Conservation (phyloP, 2,329 filamentous ascomycete species). For the Scedosporium boydii region DNA sequence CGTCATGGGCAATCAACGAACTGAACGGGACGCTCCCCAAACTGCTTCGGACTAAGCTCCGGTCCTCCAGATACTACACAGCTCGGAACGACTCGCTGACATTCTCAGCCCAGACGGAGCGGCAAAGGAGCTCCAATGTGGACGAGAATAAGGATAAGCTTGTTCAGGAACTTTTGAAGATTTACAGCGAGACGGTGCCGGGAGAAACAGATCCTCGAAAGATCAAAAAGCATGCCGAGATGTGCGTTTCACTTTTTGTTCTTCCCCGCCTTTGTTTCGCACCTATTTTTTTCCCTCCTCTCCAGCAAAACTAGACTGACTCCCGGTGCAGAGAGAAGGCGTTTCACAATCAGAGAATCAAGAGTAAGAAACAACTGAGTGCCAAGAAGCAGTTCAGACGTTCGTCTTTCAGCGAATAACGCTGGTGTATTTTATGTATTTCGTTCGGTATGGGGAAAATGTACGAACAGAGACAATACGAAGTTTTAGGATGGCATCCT, state of each 20-base stretch:
- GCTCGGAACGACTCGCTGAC: conserved; percentile 40
- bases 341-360: conserved; percentile 35
- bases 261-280: neutral
- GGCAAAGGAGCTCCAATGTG: conserved; percentile 41
- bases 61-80: conserved; percentile 45
- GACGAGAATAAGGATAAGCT: conserved; percentile 44
- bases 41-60: conserved; percentile 34
- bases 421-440: neutral
- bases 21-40: conserved; percentile 35
- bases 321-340: conserved; percentile 30
- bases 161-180: conserved; percentile 33
- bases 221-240: conserved; percentile 35
- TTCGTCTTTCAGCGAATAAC: conserved; percentile 1
- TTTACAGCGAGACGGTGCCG: conserved; percentile 38
- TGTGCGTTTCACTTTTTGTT: conserved; percentile 26
- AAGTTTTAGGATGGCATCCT: neutral
- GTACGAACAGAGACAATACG: neutral
- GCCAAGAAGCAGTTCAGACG: conserved; percentile 38
- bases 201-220: conserved; percentile 35
- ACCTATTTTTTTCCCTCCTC: neutral
- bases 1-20: conserved; percentile 39
- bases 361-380: conserved; percentile 37
- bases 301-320: neutral
- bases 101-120: conserved; percentile 45
- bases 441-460: neutral